Evolutionary conservation across 768 basidiomycete species (phyloP), one percentile per base, ranked within the genome.

Genomic region (Phaeotremella skinneri): DNA sequence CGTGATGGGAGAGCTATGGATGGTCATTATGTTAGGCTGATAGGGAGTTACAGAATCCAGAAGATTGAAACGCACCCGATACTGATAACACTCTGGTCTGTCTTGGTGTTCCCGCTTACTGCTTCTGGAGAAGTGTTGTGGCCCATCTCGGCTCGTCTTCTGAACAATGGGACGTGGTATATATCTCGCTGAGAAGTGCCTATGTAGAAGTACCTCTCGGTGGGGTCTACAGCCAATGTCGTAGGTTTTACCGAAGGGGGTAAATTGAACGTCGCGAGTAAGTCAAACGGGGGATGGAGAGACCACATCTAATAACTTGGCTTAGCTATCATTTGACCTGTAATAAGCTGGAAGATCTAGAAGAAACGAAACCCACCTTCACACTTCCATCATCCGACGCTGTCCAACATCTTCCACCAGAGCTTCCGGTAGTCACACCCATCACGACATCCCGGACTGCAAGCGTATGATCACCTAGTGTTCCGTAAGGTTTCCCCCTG

Each of bases 391-490:
- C 96, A 49, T 88, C 73, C 0, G 90, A 90, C 2, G 88, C 84
- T 0, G 92, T 89, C 63, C 93, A 81, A 27, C 68, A 68, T 58
- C 72, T 50, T 17, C 72, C 72, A 89, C 78, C 60, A 89, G 83
- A 75, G 86, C 88, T 55, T 79, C 83, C 16, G 88, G 90, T 76
- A 89, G 93, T 3, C 80, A 63, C 14, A 13, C 93, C 91, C 61
- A 91, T 87, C 13, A 81, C 75, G 30, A 98, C 82, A 67, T 89
- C 88, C 5, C 88, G 88, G 11, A 99, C 81, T 4, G 90, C 88
- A 3, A 98, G 83, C 0, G 93, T 96, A 73, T 99, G 96, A 76
- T 98, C 94, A 20, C 88, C 83, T 21, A 98, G 79, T 1, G 85
- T 85, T 71, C 85, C 87, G 70, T 86, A 89, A 2, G 92, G 87